Base-by-base conservation (phyloP, 2,329 filamentous ascomycete species). In the Colletotrichum euphorbiae region DNA sequence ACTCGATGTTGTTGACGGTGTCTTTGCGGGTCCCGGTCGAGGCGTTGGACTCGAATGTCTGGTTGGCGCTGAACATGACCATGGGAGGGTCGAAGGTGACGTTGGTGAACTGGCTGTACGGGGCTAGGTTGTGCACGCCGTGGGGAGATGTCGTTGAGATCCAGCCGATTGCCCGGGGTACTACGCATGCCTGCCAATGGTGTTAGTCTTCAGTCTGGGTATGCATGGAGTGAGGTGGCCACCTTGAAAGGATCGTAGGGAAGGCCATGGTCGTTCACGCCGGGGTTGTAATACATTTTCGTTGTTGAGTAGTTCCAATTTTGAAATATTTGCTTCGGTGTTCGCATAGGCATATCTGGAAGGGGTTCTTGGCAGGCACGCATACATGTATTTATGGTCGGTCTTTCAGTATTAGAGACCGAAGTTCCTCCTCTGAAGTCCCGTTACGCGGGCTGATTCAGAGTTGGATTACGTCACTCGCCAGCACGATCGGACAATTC, bases 271-370 rank as follows among this genome's bases (percentile, higher is more conserved):
- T 40, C 59, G 28, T 46, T 43, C 8, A 56, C 50, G 12, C 59
- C 50, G 9, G 59, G 59, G 2, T 62, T 31, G 50, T 62, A 62
- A 21, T 42, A 62, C 59, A 62, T 62, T 31, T 4, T 33, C 17
- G 48, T 33, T 17, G 50, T 72, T n/a, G 68, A 71, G 24, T 12
- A 81, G 71, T 3, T 73, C 6, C 21, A 5, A 1, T 36, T 3
- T 19, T 8, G 7, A 1, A n/a, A 1, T 9, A 11, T 19, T n/a
- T 71, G 21, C 74, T 15, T 38, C 36, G 36, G 2, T 15, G 15
- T 13, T 38, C 11, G 11, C 11, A 4, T 7, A 15, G 11, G 12
- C 2, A 15, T 11, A 38, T 15, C 6, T 13, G 11, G 36, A 15
- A 8, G 13, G 36, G 4, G 11, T 12, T 38, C 36, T 38, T 38